These are phyloP conservation scores for Aspergillus luchuensis DNA, from an alignment of 2,329 filamentous ascomycete species.

Conservation along the genomic window DNA sequence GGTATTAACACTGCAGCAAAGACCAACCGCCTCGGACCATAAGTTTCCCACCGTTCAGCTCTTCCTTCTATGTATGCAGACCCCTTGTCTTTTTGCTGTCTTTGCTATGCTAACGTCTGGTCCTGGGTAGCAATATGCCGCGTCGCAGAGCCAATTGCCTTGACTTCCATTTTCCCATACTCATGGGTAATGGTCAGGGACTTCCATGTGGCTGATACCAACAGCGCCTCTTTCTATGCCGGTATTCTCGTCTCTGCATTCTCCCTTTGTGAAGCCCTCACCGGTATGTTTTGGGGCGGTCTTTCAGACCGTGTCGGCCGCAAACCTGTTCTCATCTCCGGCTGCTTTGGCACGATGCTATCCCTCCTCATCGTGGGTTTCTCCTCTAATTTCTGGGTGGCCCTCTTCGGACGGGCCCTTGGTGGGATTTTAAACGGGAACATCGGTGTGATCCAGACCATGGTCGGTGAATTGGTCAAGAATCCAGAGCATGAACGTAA, in stretches of 20 bases:
- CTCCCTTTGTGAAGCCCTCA: constrained; percentile 76
- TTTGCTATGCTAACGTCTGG: not conserved
- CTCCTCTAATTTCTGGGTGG: constrained; percentile 79
- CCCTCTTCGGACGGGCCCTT: constrained; percentile 71
- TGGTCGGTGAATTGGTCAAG: constrained; percentile 85
- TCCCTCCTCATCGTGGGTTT: constrained; percentile 84
- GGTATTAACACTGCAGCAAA: constrained; percentile 62
- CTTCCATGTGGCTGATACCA: constrained; percentile 69
- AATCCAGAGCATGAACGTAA: constrained; percentile 83
- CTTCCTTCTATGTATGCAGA: constrained; percentile 72
- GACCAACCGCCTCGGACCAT: constrained; percentile 63
- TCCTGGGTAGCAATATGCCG: constrained; percentile 74
- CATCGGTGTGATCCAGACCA: constrained; percentile 86
- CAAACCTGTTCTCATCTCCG: constrained; percentile 80
- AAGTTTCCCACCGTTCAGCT: constrained; percentile 81
- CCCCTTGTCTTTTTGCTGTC: constrained; percentile 2
- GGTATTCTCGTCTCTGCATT: constrained; percentile 86
- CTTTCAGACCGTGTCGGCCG: constrained; percentile 80
- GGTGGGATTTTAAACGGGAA: constrained; percentile 89
- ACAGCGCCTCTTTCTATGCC: constrained; percentile 83
- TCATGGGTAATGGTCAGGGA: constrained; percentile 80
- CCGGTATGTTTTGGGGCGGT: constrained; percentile 85
- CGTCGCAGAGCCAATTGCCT: constrained; percentile 85
- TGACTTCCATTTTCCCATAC: constrained; percentile 93
- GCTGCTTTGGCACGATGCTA: constrained; percentile 78